Evolutionary conservation across 208 protist species (phyloP).

Genomic region (Acanthamoeba quina): DNA sequence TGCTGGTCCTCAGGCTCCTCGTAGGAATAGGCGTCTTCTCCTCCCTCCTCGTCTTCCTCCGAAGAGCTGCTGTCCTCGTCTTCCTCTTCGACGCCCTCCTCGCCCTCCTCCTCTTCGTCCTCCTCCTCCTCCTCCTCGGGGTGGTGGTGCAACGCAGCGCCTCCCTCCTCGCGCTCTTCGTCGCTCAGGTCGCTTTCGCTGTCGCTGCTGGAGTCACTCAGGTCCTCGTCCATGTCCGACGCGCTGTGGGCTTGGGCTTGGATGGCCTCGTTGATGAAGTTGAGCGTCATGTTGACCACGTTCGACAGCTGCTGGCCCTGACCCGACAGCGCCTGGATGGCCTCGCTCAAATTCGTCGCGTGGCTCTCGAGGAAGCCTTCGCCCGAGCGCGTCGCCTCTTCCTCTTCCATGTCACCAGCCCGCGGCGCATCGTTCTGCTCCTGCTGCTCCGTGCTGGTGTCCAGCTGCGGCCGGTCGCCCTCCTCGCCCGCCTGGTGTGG

Average conservation of each 20-base stretch:
- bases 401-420: neutral
- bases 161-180: neutral
- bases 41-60: neutral
- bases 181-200: neutral
- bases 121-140: conserved; percentile 39
- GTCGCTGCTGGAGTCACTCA: neutral
- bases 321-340: neutral
- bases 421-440: neutral
- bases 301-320: neutral
- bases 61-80: neutral
- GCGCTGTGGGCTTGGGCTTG: neutral
- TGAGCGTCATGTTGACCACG: conserved; percentile 9
- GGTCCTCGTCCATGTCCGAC: conserved; percentile 10
- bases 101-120: conserved; percentile 34
- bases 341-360: neutral
- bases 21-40: conserved; percentile 12
- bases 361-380: neutral
- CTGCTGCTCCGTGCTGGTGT: neutral
- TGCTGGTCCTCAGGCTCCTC: conserved; percentile 5
- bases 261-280: conserved; percentile 37
- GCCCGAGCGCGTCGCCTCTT: neutral
- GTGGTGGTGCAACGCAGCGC: neutral
- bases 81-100: neutral
- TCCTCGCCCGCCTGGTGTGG: neutral
- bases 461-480: neutral